Base-by-base conservation (phyloP, 192 early-diverging fungal genomes). In the Coemansia sp. region DNA sequence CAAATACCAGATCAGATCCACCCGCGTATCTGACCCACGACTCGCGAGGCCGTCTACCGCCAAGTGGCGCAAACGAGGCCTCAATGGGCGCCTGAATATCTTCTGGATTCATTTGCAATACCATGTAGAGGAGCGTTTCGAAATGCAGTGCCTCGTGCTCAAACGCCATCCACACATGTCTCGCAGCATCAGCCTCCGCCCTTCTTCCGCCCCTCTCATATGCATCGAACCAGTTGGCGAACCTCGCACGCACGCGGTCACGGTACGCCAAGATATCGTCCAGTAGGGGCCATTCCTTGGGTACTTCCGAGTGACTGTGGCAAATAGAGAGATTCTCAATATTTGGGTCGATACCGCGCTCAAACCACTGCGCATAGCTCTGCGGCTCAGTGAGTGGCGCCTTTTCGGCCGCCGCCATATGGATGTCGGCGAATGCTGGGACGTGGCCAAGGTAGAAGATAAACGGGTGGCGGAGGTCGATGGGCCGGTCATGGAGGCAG, bases 111-210 rank as follows among this genome's bases (percentile, higher is more conserved):
- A 81, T 73, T 44, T 81, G 96, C 5, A 94, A 82, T 3, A 95
- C 74, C 94, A 98, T 98, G 67, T 96, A 95, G 2, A 97, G 75
- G 19, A 97, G 42, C 0, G 96, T 98, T 74, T 98, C 96, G 8
- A 95, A 74, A 65, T 98, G 96, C 94, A 96, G 91, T 1, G 90
- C 94, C 66, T 98, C 92, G 73, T 98, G 96, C 74, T 98, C 96
- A 83, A 91, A 96, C 13, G 85, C 82, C 94, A 97, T 95, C 87
- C 87, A 94, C 23, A 96, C 32, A 16, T 88, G 87, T 21, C 93
- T 84, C 6, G 82, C 87, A 28, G 63, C 67, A 17, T 67, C 35
- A 7, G 35, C 6, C 6, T 35, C 58, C 11, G 52, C 67, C 14
- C 67, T 35, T 13, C 42, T 44, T 2, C 60, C 42, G 16, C 50